Base-by-base conservation (phyloP, 441 rosid genomes). In the Aquilaria agallochum region DNA sequence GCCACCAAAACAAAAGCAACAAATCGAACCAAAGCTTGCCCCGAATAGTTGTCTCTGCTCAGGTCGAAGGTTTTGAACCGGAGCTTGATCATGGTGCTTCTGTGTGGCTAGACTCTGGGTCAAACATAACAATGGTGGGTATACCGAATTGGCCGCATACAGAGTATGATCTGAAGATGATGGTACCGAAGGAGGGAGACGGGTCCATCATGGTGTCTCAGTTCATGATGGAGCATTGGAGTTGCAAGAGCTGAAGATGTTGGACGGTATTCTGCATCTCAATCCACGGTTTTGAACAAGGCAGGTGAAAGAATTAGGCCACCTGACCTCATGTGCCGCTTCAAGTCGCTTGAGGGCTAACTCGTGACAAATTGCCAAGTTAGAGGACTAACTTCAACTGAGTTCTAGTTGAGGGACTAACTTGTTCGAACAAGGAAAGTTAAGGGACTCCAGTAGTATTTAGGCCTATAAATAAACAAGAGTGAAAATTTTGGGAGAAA, bases 261-360 rank as follows among this genome's bases (percentile, higher is more conserved):
- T 82, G 15, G 97, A 95, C 4, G 96, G 96, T 2, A 82, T 91
- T 61, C 76, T 91, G 67, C 99, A 94, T 78, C 87, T 94, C 49
- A 94, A 94, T 59, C 96, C 97, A 33, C 78, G 97, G 79, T 68
- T 95, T 20, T 20, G 27, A 20, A 20, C 27, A 20, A 20, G 27
- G 27, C 27, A 20, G 27, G 27, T 20, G 27, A 20, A 20, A 20
- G 27, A 20, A 20, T 20, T 20, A 20, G 27, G 27, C 27, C 27
- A 20, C 27, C 27, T 20, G 27, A 20, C 27, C 27, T 20, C 27
- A 20, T 20, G 27, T 20, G 27, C 27, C 27, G 27, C 27, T 20
- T 20, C 27, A 20, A 20, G 27, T 20, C 27, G 27, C 27, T 20
- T 20, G 27, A 20, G 27, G 27, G 27, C 27, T 20, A 20, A 20